Percentiles rank a stretch among this genome's conserved stretches.
Evolutionary conservation across 805 yeast species (phyloP).

Genomic region (Scheffersomyces lignosus): DNA sequence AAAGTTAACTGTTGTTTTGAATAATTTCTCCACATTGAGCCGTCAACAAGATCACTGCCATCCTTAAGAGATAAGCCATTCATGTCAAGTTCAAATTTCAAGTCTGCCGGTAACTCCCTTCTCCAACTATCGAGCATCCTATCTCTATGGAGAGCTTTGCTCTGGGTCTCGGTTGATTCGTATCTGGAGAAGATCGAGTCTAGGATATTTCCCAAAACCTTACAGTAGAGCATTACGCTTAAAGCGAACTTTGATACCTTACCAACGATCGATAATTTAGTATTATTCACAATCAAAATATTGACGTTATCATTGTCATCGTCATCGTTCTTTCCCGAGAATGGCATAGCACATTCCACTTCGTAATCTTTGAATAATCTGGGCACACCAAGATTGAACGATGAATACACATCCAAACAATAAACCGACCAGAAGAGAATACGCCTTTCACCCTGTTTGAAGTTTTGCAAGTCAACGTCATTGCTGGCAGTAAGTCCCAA

Average conservation of each 20-base stretch:
- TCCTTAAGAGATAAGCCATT: constrained; percentile 48
- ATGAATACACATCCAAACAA: constrained; percentile 70
- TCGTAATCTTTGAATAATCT: constrained; percentile 76
- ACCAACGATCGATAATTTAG: constrained; percentile 63
- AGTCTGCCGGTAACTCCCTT: constrained; percentile 58
- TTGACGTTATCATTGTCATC: constrained; percentile 49
- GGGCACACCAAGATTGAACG: constrained; percentile 81
- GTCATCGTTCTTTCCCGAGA: constrained; percentile 45
- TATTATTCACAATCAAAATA: constrained; percentile 58
- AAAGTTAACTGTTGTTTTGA: constrained; percentile 53
- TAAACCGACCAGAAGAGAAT: constrained; percentile 84
- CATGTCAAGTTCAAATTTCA: constrained; percentile 64
- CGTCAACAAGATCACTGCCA: constrained; percentile 20
- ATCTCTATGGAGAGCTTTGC: constrained; percentile 44
- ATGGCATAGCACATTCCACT: constrained; percentile 84
- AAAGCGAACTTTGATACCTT: constrained; percentile 65
- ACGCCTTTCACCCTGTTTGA: constrained; percentile 82
- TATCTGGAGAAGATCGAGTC: constrained; percentile 69
- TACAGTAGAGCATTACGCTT: constrained; percentile 65
- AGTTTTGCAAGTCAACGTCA: constrained; percentile 46
- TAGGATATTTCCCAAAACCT: constrained; percentile 70
- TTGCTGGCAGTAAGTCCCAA: constrained; percentile 52
- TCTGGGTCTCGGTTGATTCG: constrained; percentile 30
- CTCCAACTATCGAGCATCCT: constrained; percentile 79
- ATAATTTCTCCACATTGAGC: constrained; percentile 24